Evolutionary conservation across 768 basidiomycete genomes (phyloP).

Genomic region (Boletus sp.): DNA sequence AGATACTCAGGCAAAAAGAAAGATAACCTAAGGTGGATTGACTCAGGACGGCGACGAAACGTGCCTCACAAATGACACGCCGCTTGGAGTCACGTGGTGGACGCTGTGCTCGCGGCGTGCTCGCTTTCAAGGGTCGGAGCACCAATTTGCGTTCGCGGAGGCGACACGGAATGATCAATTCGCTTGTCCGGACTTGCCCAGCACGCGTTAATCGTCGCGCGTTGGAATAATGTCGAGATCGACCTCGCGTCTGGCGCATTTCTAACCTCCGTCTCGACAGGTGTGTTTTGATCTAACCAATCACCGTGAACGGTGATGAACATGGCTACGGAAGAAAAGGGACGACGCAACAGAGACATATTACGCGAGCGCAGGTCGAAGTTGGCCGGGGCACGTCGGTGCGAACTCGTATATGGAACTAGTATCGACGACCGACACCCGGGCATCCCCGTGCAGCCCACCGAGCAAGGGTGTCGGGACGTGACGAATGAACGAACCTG

Average conservation of each 20-base stretch:
- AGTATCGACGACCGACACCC: conserved; percentile 58
- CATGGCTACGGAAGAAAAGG: not conserved
- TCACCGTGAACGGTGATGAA: not conserved
- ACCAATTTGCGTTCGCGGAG: not conserved
- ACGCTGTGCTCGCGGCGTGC: not conserved
- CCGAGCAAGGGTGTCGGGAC: conserved; percentile 33
- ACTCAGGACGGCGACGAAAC: too few species aligned
- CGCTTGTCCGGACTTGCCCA: conserved; percentile 35
- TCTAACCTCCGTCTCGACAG: conserved; percentile 69
- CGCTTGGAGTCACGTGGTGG: not conserved
- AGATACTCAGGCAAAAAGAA: too few species aligned
- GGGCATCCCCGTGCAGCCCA: conserved; percentile 20
- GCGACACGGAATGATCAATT: not conserved
- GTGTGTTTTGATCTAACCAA: conserved; percentile 61
- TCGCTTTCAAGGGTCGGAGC: not conserved
- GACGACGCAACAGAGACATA: conserved; percentile 36
- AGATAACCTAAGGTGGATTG: too few species aligned
- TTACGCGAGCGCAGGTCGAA: conserved; percentile 87
- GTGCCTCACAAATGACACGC: too few species aligned
- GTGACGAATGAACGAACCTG: conserved; percentile 44
- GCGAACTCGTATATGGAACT: conserved; percentile 93
- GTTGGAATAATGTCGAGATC: conserved; percentile 75
- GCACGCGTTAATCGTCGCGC: conserved; percentile 51
- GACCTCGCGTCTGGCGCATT: conserved; percentile 73
- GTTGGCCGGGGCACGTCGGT: conserved; percentile 95